Base-by-base conservation (phyloP, 495 filamentous ascomycete species). In the Penicillium flavigenum region DNA sequence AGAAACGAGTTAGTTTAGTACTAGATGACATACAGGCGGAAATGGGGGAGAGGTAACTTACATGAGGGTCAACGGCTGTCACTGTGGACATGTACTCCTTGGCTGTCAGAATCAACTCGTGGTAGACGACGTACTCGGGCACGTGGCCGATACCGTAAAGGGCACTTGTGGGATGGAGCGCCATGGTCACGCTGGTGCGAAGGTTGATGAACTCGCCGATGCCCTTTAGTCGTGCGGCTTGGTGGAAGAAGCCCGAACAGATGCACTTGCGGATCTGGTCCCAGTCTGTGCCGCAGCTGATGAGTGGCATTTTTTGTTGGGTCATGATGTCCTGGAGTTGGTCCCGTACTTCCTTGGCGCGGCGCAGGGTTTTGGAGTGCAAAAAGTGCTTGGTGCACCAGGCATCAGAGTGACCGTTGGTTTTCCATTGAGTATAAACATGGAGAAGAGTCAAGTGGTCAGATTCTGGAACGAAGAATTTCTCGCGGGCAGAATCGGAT, bases 81-180 rank as follows among this genome's bases (percentile, higher is more conserved):
- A 99, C 95, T 2, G 90, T 96, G 4, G 88, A 93, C 93, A 99
- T 98, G 77, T 98, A 99, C 74, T 98, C 95, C 69, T 96, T 97
- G 50, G 86, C 89, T 0, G 95, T 99, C 45, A 98, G 83, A 61
- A 97, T 97, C 62, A 99, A 83, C 73, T 99, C 95, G 75, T 99
- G 95, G 73, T 98, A 99, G 29, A 99, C 86, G 54, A 99, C 92
- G 64, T 97, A 97, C 65, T 98, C 93, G 1, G 95, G 95, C 27
- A 97, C 81, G 72, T 94, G 94, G 5, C 94, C 93, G 2, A 94
- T 81, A 38, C 92, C 93, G 67, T 95, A 98, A 8, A 99, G 79
- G 8, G 93, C 90, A 62, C 86, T 91, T 2, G 95, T 98, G 24
- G 95, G 93, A 72, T 98, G 95, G 48, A 99, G 76, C 63, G 96